These are phyloP conservation scores for Isoetes taiwanensis DNA, from an alignment of 75 land plant species.

Conservation along the genomic window DNA sequence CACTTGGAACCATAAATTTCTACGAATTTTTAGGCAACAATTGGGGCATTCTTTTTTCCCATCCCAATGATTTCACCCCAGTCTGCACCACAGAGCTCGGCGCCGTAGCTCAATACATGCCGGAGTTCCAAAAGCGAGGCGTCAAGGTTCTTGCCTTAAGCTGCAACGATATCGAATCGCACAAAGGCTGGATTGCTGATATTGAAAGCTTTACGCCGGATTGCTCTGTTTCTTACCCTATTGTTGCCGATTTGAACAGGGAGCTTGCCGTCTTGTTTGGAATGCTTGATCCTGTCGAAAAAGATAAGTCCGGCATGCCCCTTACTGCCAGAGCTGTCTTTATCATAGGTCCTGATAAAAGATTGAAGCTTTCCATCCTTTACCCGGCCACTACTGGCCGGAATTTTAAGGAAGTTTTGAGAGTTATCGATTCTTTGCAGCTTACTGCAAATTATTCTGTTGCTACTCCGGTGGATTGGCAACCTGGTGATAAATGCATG, in stretches of 20 bases:
- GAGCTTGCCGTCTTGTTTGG: constrained; percentile 30
- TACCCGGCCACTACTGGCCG: constrained; percentile 48
- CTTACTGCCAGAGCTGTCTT: constrained; percentile 35
- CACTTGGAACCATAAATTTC: constrained; percentile 21
- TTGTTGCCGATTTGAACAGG: constrained; percentile 29
- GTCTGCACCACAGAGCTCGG: constrained; percentile 46
- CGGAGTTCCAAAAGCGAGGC: constrained; percentile 35
- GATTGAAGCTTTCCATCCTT: constrained; percentile 32
- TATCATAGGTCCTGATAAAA: constrained; percentile 35
- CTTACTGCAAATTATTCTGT: constrained; percentile 31
- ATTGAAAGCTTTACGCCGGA: constrained; percentile 26
- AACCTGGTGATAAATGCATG: constrained; percentile 35
- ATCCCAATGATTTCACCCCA: constrained; percentile 45
- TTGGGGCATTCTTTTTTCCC: constrained; percentile 43
- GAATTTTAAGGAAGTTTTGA: constrained; percentile 30
- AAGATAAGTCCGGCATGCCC: constrained; percentile 23
- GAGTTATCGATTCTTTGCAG: constrained; percentile 37
- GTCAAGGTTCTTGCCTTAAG: constrained; percentile 39
- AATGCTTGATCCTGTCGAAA: constrained; percentile 41
- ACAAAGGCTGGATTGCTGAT: constrained; percentile 32
- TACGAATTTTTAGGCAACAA: constrained; percentile 23
- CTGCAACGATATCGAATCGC: constrained; percentile 39
- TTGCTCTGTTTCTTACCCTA: constrained; percentile 21
- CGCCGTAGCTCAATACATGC: constrained; percentile 21
- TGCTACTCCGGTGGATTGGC: constrained; percentile 44